Base-by-base conservation (phyloP, 2,329 filamentous ascomycete genomes). In the Dactylellina drechsleri region DNA sequence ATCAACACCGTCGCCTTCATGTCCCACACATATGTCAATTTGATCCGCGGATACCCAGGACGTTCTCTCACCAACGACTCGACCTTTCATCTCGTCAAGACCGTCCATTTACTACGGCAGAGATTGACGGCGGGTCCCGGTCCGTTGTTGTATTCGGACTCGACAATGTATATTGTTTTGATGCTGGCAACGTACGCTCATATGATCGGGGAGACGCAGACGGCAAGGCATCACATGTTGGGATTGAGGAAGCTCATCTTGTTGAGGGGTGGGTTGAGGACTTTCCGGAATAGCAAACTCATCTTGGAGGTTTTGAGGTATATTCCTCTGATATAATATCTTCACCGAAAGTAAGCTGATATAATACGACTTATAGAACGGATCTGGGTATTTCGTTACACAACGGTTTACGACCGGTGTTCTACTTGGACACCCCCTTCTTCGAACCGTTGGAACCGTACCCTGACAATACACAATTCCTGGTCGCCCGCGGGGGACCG, bases 201-300 rank as follows among this genome's bases (percentile, higher is more conserved):
- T 23, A 70, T 79, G 7, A 76, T 62, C 0, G 80, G 80, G 2
- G 80, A 83, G 45, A 60, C 62, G 15, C 61, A 78, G 3, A 71
- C 79, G 0, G 80, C 81, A 0, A 77, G 60, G 7, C 77, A 82
- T 18, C 82, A 84, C 60, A 78, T 83, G 64, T 56, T 80, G 20
- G 83, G 83, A 5, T 78, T 84, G 16, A 78, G 78, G 16, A 82
- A 79, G 68, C 82, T 84, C 5, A 79, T 83, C 5, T 71, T 79
- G 16, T 36, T 84, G 31, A 80, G 81, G 60, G 83, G 83, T 1
- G 83, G 82, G 0, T 41, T 83, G 1, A 31, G 13, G 10, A 77
- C 75, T 0, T 81, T 84, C 10, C 77, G 59, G 4, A 82, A 81
- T 23, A 52, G 77, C 20, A 83, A 82, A 56, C 79, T 83, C 8